phyloP scores from a whole-genome alignment of 805 yeast genomes.

The Teunomyces cretensis region DNA sequence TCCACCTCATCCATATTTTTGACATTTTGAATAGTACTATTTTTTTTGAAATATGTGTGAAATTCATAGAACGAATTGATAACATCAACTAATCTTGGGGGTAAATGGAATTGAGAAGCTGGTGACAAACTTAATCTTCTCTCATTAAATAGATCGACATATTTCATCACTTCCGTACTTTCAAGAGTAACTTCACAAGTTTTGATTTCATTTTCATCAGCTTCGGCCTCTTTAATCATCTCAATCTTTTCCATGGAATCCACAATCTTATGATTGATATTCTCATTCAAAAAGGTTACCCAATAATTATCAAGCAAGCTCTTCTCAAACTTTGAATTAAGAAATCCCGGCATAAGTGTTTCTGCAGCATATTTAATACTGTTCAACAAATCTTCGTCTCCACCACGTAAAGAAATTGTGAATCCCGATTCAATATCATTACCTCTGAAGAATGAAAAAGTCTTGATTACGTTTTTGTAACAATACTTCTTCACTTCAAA shows the following conservation, averaged over 20 bases:
- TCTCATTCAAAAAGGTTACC: constrained; percentile 13
- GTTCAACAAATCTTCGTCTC: constrained; percentile 55
- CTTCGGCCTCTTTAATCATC: constrained; percentile 14
- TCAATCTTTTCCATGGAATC: constrained; percentile 10
- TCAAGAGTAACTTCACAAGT: constrained; percentile 24
- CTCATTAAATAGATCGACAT: constrained; percentile 39
- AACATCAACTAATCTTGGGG: constrained; percentile 57
- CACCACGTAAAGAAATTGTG: constrained; percentile 86
- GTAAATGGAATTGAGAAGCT: constrained; percentile 70
- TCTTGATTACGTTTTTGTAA: constrained; percentile 55
- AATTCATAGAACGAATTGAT: constrained; percentile 49
- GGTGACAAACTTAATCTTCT: constrained; percentile 82
- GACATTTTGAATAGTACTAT: constrained; percentile 20
- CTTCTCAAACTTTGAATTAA: constrained; percentile 75
- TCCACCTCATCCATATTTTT: constrained; percentile 26
- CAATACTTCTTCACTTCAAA: constrained; percentile 72
- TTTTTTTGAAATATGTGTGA: constrained; percentile 17
- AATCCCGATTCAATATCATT: constrained; percentile 73
- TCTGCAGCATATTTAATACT: constrained; percentile 77
- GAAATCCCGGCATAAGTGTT: constrained; percentile 74
- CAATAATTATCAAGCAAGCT: constrained; percentile 26
- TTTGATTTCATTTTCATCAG: constrained; percentile 11
- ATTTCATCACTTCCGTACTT: constrained; percentile 33
- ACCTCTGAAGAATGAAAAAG: constrained; percentile 79
- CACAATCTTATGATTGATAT: constrained; percentile 11